Conservation (phyloP, 1,284 basidiomycete genomes). For the Hypsizygus ulmarius region DNA sequence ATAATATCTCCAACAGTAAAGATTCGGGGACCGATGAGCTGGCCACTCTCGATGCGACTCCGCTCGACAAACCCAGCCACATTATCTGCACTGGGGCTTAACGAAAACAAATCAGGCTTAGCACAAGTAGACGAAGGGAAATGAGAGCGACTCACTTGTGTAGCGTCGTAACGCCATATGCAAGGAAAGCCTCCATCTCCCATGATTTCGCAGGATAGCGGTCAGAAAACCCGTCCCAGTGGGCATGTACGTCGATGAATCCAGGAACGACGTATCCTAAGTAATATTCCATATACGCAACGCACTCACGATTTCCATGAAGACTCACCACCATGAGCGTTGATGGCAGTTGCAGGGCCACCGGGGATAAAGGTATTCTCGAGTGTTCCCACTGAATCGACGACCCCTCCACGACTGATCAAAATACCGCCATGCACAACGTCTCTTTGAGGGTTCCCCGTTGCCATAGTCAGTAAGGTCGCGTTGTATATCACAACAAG, state of each 20-base stretch:
- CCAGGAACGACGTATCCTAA: conserved; percentile 65
- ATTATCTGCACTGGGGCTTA: conserved; percentile 61
- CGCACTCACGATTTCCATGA: not conserved
- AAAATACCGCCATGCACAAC: conserved; percentile 51
- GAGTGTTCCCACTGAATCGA: conserved; percentile 45
- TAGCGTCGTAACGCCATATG: conserved; percentile 73
- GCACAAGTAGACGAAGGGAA: not conserved
- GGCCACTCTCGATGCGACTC: conserved; percentile 62
- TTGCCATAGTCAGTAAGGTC: conserved; percentile 63
- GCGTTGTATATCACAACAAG: conserved; percentile 62
- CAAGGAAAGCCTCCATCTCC: conserved; percentile 72
- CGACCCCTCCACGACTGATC: conserved; percentile 52
- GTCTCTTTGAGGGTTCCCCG: conserved; percentile 44
- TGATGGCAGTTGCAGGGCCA: conserved; percentile 47
- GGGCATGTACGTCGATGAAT: conserved; percentile 73
- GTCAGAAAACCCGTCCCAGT: conserved; percentile 56
- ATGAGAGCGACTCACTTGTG: conserved; percentile 54
- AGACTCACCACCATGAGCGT: conserved; percentile 60
- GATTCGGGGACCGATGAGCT: conserved; percentile 65
- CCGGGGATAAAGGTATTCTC: conserved; percentile 37
- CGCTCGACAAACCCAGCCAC: conserved; percentile 63
- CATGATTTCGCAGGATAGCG: conserved; percentile 63
- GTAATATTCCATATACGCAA: not conserved
- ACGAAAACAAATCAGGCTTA: not conserved
- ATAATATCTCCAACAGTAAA: conserved; percentile 66